Conservation (phyloP, 257 asterid species). For the Solanum medicagineum region DNA sequence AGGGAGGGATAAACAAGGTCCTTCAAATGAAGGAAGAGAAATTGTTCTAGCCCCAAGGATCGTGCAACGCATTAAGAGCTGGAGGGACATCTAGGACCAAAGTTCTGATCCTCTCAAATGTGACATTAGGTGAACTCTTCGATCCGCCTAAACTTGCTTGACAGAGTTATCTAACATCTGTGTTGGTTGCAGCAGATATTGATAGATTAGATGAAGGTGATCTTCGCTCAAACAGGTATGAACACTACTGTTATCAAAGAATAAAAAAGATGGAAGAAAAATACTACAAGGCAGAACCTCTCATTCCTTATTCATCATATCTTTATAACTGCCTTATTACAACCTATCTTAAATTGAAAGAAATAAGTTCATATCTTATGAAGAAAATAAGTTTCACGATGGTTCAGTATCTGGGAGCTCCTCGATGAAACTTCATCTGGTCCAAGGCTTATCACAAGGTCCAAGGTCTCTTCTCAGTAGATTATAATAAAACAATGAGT, state of each 20-base stretch:
- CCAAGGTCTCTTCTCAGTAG: not conserved
- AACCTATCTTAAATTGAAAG: not conserved
- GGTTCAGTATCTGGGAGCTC: not conserved
- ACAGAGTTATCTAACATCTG: not conserved
- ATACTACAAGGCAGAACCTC: not conserved
- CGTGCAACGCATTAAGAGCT: not conserved
- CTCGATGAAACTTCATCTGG: not conserved
- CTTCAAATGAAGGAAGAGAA: not conserved
- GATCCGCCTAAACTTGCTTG: not conserved
- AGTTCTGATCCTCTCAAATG: not conserved
- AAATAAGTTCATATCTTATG: not conserved
- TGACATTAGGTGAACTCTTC: not conserved
- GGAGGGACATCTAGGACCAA: not conserved
- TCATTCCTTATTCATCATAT: not conserved
- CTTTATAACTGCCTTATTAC: not conserved
- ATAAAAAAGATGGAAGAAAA: not conserved
- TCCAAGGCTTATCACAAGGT: not conserved
- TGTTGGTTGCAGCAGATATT: not conserved
- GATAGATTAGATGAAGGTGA: not conserved
- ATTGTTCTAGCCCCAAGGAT: not conserved
- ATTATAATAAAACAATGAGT: not conserved
- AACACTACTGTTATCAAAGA: not conserved
- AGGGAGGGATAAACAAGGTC: not conserved
- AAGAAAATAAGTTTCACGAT: not conserved
- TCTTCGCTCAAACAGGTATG: not conserved